These are phyloP conservation scores for Biscogniauxia mediterranea DNA, from an alignment of 2,329 filamentous ascomycete genomes.

Conservation along the genomic window DNA sequence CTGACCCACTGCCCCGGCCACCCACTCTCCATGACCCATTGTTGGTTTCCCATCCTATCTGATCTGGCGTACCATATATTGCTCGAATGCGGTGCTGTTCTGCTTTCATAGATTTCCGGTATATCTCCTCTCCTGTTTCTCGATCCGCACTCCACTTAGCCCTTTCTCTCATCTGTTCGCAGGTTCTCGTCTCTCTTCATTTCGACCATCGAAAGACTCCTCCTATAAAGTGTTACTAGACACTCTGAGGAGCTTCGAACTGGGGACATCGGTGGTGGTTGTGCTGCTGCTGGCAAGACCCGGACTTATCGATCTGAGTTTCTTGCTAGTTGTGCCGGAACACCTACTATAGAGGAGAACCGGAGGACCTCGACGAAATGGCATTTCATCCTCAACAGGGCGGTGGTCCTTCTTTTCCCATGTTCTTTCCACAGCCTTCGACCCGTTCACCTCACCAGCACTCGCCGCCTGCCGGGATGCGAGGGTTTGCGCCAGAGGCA, in stretches of 20 bases:
- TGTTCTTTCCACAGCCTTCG: constrained; percentile 23
- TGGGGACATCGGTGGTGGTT: background rate
- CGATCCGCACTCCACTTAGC: constrained; percentile 13
- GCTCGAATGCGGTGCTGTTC: constrained; percentile 20
- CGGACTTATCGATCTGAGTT: background rate
- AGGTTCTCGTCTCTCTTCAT: constrained; percentile 1
- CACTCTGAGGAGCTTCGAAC: constrained; percentile 12
- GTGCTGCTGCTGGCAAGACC: background rate
- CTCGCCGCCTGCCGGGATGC: constrained; percentile 19
- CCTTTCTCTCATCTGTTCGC: constrained; percentile 9
- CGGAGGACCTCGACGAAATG: constrained; percentile 20
- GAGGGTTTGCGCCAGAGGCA: constrained; percentile 21
- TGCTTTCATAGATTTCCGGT: constrained; percentile 16
- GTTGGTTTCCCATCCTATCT: constrained; percentile 12
- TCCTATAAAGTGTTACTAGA: constrained; percentile 25
- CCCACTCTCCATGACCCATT: constrained; percentile 18
- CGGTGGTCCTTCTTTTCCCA: constrained; percentile 23
- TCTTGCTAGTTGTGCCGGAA: background rate
- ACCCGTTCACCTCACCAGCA: constrained; percentile 26
- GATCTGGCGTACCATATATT: constrained; percentile 21
- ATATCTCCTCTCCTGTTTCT: constrained; percentile 17
- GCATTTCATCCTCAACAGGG: constrained; percentile 25
- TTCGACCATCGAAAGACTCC: constrained; percentile 6
- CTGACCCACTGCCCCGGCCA: constrained; percentile 24
- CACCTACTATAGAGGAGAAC: background rate